Evolutionary conservation across 2,329 filamentous ascomycete genomes (phyloP), one percentile per base, ranked within the genome.

Genomic region (Calonectria montana): DNA sequence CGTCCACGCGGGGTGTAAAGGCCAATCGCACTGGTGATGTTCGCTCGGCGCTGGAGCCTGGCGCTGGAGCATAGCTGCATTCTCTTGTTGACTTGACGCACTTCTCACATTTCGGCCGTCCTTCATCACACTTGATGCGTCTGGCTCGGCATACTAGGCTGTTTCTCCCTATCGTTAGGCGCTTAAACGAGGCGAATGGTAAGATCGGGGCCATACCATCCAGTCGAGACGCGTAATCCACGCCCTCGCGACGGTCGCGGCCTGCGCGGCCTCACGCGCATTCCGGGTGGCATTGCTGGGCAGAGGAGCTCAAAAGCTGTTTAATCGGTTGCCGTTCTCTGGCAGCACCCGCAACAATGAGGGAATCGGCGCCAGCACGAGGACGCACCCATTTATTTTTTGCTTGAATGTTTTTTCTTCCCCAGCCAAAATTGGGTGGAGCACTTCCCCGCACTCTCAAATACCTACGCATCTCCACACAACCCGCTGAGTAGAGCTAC

Each of bases 71-170:
- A 41, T 59, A 59, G 25, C 16, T 25, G 53, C 53, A 59, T 23
- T 59, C 53, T 18, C 53, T 35, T 23, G 15, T 21, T 59, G 53
- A 39, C n/a, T 35, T 59, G 35, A 39, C 18, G 35, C 53, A 59
- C 16, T 39, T 59, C 12, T 59, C 6, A 9, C 53, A 59, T 35
- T 59, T 39, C 10, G 53, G 53, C 7, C 13, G 53, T n/a, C 31
- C 53, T 39, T 59, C 53, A 21, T 59, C 53, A 15, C 53, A 59
- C 35, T 59, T 59, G n/a, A 59, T 59, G 13, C 53, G 53, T 39
- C 53, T 23, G 2, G 31, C 31, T 21, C 53, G 53, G 13, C 53
- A 59, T 25, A 59, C 21, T 6, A 39, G 15, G 10, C 53, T 59
- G 37, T 59, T 59, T 39, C 37, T 23, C 21, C 12, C 13, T 59